A percentile compares a stretch with the other conserved stretches of the same genome.
These are phyloP conservation scores for Neospora caninum DNA, from an alignment of 169 alveolate genomes.

Conservation along the genomic window DNA sequence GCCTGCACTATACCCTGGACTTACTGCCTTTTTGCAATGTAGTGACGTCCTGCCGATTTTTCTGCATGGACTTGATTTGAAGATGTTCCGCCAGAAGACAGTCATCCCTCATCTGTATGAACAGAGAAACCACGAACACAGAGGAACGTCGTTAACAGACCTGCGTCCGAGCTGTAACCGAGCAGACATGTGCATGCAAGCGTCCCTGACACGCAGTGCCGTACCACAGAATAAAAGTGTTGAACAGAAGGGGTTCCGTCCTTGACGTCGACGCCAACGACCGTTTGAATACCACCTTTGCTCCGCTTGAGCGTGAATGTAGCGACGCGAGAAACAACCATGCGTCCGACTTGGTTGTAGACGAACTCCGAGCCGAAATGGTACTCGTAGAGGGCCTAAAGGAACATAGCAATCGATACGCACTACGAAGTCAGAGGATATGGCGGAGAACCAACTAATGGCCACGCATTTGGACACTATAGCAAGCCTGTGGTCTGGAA, in stretches of 20 bases:
- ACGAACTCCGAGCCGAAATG: slow-evolving; percentile 47
- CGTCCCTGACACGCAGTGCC: background rate
- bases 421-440: background rate
- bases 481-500: too few species aligned
- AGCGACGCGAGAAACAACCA: background rate
- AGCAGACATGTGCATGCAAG: background rate
- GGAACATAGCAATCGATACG: background rate
- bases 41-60: slow-evolving; percentile 29
- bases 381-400: background rate
- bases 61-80: slow-evolving; percentile 53
- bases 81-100: background rate
- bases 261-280: slow-evolving; percentile 52
- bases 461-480: too few species aligned
- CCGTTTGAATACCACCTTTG: slow-evolving; percentile 43
- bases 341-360: background rate
- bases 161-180: background rate
- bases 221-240: slow-evolving; percentile 22
- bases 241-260: slow-evolving; percentile 25
- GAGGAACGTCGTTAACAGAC: too few species aligned
- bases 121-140: background rate
- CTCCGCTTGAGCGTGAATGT: slow-evolving; percentile 3
- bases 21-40: slow-evolving; percentile 39
- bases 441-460: background rate
- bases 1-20: background rate
- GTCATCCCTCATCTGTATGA: slow-evolving; percentile 13